Base-by-base conservation (phyloP, 176 grass and related monocot genomes). In the Phoenix dactylifera region DNA sequence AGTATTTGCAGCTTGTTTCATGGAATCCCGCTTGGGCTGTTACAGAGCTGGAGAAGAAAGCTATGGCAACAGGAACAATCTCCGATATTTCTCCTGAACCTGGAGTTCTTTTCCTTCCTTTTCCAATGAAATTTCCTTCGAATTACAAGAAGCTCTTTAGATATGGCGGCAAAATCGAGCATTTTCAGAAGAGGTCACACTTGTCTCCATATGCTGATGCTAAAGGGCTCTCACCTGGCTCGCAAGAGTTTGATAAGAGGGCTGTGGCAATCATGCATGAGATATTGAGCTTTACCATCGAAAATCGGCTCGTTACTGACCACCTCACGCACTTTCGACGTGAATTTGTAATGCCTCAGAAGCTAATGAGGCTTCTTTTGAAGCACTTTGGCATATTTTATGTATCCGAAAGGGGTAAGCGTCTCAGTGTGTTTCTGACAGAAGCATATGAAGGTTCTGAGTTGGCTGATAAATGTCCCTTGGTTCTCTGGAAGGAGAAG, bases 291-390 rank as follows among this genome's bases (percentile, higher is more conserved):
- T 95, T 95, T 73, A 90, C 72, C 16, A 60, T 95, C 59, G 91
- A 90, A 58, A 95, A 87, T 68, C 84, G 91, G 80, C 68, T 95
- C 57, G 91, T 95, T 52, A 95, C 86, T 0, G 83, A 95, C 69
- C 83, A 95, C 35, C 83, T 90, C 44, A 95, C 91, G 0, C 83
- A 87, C 72, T 95, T 95, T 62, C 69, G 83, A 15, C 75, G 75
- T 24, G 90, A 95, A 76, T 87, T 95, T 87, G 80, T 87, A 26
- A 90, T 87, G 91, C 86, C 91, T 6, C 91, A 95, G 63, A 90
- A 95, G 70, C 71, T 95, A 49, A 88, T 85, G 89, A 79, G 89
- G 65, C 54, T 95, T 32, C 73, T 85, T 16, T 65, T 95, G 71
- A 89, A 95, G 70, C 83, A 95, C 67, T 83, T 86, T 68, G 90